phyloP scores from a whole-genome alignment of 257 asterid genomes.

The Leonotis leonurus region DNA sequence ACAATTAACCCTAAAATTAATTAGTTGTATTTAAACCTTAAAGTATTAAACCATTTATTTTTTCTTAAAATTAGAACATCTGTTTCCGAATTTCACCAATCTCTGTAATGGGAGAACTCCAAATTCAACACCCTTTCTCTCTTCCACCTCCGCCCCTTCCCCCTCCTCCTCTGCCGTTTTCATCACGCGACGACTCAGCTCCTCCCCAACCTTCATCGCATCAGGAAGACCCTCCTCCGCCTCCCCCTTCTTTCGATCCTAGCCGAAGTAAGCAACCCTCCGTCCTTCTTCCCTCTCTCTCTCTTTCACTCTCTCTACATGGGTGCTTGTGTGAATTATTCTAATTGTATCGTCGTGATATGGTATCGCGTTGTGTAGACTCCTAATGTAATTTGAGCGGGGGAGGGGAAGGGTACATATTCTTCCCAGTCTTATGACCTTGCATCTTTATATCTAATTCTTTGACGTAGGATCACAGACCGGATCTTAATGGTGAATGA shows the following conservation, averaged over 20 bases:
- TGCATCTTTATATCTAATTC: not conserved
- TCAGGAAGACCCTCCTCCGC: constrained; percentile 17
- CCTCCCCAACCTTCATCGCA: constrained; percentile 18
- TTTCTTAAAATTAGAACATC: too few species aligned
- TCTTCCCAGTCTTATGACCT: constrained; percentile 6
- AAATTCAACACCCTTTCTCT: constrained; percentile 43
- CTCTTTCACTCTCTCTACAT: not conserved
- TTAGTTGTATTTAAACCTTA: too few species aligned
- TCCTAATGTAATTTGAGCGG: not conserved
- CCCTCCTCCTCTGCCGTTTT: constrained; percentile 27
- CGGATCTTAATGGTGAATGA: not conserved
- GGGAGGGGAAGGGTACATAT: not conserved
- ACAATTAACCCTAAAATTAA: too few species aligned
- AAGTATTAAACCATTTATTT: too few species aligned
- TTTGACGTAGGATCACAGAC: not conserved
- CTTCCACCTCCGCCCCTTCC: constrained; percentile 60
- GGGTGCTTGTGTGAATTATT: not conserved
- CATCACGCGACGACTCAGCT: constrained; percentile 24
- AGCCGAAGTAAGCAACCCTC: constrained; percentile 71
- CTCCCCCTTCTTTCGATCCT: constrained; percentile 53
- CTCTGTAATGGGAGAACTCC: constrained; percentile 39
- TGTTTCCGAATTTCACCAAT: not conserved
- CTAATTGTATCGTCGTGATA: not conserved
- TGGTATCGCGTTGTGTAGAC: not conserved
- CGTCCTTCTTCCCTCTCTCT: too few species aligned